Conservation (phyloP, 225 moss, liverwort and hornwort species). For the Thuidium tamariscinum region DNA sequence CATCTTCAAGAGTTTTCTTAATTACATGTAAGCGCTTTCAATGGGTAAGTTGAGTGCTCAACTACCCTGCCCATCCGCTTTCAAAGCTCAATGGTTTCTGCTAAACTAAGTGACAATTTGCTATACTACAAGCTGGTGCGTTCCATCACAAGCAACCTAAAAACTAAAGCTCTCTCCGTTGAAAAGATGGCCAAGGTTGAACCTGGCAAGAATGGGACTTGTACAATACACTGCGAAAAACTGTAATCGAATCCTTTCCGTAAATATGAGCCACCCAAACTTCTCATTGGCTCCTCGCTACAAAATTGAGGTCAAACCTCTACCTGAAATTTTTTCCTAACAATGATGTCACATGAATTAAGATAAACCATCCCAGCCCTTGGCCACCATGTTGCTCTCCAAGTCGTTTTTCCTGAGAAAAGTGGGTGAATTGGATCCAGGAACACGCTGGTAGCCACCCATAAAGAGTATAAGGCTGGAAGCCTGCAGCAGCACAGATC, state of each 20-base stretch:
- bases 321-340: not conserved
- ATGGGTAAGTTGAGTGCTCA: not conserved
- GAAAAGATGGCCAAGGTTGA: conserved; percentile 23
- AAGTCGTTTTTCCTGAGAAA: conserved; percentile 27
- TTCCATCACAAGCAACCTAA: conserved; percentile 4
- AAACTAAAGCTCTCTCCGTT: conserved; percentile 3
- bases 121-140: conserved; percentile 20
- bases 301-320: conserved; percentile 25
- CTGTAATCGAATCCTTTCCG: not conserved
- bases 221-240: not conserved
- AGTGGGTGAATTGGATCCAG: conserved; percentile 21
- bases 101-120: not conserved
- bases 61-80: not conserved
- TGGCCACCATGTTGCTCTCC: conserved; percentile 14
- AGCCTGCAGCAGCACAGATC: conserved; percentile 1
- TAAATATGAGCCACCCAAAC: not conserved
- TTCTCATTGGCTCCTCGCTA: conserved; percentile 14
- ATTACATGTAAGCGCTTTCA: not conserved
- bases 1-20: not conserved
- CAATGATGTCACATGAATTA: not conserved
- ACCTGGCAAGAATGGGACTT: conserved; percentile 22
- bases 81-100: not conserved
- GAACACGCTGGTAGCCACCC: conserved; percentile 16
- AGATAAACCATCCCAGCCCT: conserved; percentile 4
- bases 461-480: conserved; percentile 5